Evolutionary conservation across 352 stramenopile species (phyloP).

Genomic region (Phytophthora capsici): DNA sequence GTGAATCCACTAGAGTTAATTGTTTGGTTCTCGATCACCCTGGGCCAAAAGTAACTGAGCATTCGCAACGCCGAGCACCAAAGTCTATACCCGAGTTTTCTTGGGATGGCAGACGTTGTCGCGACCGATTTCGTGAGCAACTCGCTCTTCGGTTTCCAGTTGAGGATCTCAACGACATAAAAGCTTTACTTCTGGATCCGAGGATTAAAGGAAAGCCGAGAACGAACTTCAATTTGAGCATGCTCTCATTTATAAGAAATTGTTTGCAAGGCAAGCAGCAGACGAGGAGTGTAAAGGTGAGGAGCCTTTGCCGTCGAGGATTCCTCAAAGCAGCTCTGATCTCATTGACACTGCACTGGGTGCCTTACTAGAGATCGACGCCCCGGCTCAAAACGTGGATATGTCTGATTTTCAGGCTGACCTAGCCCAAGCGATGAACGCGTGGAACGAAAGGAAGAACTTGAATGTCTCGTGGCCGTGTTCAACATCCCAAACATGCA

Average conservation of each 20-base stretch:
- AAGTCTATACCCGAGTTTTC: not conserved
- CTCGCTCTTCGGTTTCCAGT: constrained; percentile 1
- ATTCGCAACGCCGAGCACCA: not conserved
- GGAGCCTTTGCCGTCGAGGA: not conserved
- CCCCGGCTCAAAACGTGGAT: not conserved
- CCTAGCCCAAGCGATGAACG: not conserved
- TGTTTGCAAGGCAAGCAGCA: not conserved
- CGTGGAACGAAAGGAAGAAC: not conserved
- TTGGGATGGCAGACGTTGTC: not conserved
- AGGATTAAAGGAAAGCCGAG: constrained; percentile 14
- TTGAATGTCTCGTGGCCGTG: not conserved
- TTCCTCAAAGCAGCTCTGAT: not conserved
- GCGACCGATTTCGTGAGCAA: constrained; percentile 1
- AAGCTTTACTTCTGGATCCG: constrained; percentile 13
- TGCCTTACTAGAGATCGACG: not conserved
- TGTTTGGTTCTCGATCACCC: constrained; percentile 7
- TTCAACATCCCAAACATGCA: not conserved
- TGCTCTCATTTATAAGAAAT: not conserved
- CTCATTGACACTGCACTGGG: not conserved
- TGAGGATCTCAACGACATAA: constrained; percentile 11
- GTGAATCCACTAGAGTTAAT: too few relatives aligned
- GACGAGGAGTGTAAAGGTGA: not conserved
- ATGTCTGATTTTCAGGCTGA: not conserved
- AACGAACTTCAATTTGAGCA: not conserved
- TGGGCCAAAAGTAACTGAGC: not conserved